Evolutionary conservation across 768 basidiomycete species (phyloP).

Genomic region (Lactifluus subvellereus): DNA sequence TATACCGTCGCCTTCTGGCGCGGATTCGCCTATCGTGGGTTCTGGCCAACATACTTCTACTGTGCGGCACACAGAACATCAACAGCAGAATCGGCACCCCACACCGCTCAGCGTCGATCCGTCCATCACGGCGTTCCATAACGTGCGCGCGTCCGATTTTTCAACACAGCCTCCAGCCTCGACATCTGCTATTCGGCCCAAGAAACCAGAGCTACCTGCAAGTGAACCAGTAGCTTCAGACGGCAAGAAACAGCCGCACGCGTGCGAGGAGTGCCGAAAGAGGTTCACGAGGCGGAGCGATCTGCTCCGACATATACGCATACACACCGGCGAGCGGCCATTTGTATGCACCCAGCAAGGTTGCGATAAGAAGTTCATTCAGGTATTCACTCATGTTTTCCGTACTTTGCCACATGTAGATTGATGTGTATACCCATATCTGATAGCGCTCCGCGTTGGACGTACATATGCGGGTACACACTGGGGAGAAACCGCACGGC

Average conservation of each 20-base stretch:
- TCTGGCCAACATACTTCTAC: neutral
- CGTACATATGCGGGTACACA: constrained; percentile 85
- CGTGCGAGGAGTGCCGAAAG: constrained; percentile 74
- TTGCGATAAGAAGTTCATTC: constrained; percentile 89
- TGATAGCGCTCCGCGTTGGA: constrained; percentile 79
- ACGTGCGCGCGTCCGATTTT: neutral
- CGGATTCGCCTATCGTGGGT: constrained; percentile 12
- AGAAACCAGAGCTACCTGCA: constrained; percentile 26
- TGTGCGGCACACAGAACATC: constrained; percentile 8
- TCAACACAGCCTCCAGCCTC: constrained; percentile 12
- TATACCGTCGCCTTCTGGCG: constrained; percentile 11
- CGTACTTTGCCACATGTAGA: constrained; percentile 16
- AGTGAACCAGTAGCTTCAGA: constrained; percentile 26
- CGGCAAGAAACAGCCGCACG: constrained; percentile 41
- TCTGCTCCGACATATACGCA: constrained; percentile 77
- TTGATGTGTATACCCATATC: constrained; percentile 7
- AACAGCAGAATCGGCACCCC: constrained; percentile 14
- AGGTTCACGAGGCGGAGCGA: constrained; percentile 81
- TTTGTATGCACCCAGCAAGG: constrained; percentile 65
- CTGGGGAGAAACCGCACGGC: constrained; percentile 87
- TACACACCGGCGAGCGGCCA: constrained; percentile 87
- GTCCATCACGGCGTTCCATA: constrained; percentile 7
- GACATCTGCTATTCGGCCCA: constrained; percentile 5
- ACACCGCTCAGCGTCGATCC: neutral
- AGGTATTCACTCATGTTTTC: constrained; percentile 43